Evolutionary conservation across 208 protist species (phyloP), one percentile per base, ranked within the genome.

Genomic region (Strigomonas galati): DNA sequence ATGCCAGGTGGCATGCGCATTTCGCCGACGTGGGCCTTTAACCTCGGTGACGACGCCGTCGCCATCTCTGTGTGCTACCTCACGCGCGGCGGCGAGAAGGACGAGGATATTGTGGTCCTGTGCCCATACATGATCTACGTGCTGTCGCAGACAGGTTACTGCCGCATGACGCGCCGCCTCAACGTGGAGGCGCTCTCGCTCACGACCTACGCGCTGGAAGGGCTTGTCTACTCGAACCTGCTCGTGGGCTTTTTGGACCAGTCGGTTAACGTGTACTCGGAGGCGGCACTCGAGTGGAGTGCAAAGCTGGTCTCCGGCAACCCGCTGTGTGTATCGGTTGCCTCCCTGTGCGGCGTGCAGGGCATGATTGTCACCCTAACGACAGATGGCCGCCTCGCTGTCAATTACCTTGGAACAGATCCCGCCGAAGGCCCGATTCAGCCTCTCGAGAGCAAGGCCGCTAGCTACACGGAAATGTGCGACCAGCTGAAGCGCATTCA

Each of bases 331-430:
- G 31, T 98, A 15, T 23, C 27, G 19, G 84, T 97, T 0, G 76
- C 56, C 14, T 77, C 67, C 15, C 68, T 98, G 15, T 88, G 82
- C 32, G 77, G 78, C 6, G 72, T 85, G 6, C 57, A 84, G 17
- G 92, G 92, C 37, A 81, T 97, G 70, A 85, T 98, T 48, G 70
- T 93, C 0, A 69, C 79, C 0, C 74, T 98, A 15, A 70, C 58
- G 57, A 70, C 83, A 0, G 76, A 92, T 14, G 91, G 90, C 28
- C 67, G 28, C 4, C 58, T 97, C 1, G 63, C 76, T 14, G 69
- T 95, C 21, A 90, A 87, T 65, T 98, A 98, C 79, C 78, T 98
- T 14, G 97, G 97, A 52, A 98, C 95, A 1, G 94, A 98, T 69
- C 94, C 94, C 1, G 79, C 86, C 0, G 81, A 85, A 1, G 69